Conservation (phyloP, 306 rosid genomes). For the Begonia loranthoides region DNA sequence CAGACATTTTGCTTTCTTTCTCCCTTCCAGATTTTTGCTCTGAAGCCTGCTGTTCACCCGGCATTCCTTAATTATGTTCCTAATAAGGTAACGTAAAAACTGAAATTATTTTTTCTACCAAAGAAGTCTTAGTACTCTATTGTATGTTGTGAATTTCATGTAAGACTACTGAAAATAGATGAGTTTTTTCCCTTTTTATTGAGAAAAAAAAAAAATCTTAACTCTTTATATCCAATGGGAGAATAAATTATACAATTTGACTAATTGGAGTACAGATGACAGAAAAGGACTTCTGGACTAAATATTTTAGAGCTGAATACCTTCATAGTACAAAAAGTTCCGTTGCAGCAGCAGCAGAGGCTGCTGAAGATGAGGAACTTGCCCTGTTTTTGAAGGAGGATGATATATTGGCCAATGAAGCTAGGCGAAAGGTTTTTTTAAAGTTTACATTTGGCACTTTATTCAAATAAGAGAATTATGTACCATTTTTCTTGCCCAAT, state of each 20-base stretch:
- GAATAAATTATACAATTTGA: no score
- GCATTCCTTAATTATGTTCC: slow-evolving; percentile 80
- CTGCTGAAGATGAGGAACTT: slow-evolving; percentile 98
- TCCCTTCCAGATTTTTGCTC: slow-evolving; percentile 65
- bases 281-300: slow-evolving; percentile 88
- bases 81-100: slow-evolving; percentile 42
- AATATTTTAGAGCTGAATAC: slow-evolving; percentile 90
- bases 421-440: slow-evolving; percentile 52
- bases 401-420: slow-evolving; percentile 72
- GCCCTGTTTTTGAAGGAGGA: slow-evolving; percentile 85
- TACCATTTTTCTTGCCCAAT: not conserved
- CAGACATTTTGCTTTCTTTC: not conserved
- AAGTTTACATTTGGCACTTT: not conserved
- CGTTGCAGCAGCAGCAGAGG: slow-evolving; percentile 89
- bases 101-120: slow-evolving; percentile 7
- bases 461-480: not conserved
- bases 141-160: not conserved
- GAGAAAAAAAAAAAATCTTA: no score
- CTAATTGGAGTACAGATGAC: slow-evolving; percentile 46
- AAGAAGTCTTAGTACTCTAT: no score
- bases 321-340: slow-evolving; percentile 74
- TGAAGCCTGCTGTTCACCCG: slow-evolving; percentile 92
- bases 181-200: no score
- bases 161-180: no score
- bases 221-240: no score